These are phyloP conservation scores for Ophiostoma quercus DNA, from an alignment of 2,329 filamentous ascomycete species.

Conservation along the genomic window DNA sequence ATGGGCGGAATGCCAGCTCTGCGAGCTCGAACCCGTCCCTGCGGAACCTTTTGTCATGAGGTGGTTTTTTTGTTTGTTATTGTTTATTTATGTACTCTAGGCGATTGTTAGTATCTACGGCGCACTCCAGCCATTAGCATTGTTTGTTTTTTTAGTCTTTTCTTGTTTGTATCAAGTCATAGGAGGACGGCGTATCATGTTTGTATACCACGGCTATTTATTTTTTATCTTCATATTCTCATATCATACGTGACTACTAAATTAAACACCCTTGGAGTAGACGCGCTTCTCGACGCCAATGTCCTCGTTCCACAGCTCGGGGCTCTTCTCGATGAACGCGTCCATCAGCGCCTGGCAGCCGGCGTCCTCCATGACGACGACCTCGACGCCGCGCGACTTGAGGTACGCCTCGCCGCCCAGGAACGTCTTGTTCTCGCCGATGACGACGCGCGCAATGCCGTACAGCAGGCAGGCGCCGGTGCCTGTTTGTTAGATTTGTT, in stretches of 20 bases:
- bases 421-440: constrained; percentile 73
- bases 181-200: not conserved
- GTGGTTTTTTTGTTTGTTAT: constrained; percentile 2
- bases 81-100: not conserved
- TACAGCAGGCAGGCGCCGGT: constrained; percentile 73
- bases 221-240: too few relatives aligned
- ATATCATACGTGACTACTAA: not conserved
- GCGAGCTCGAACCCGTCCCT: constrained; percentile 73
- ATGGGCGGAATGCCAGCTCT: constrained; percentile 51
- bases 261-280: constrained; percentile 35
- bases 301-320: constrained; percentile 63
- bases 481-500: constrained; percentile 30
- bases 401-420: constrained; percentile 68
- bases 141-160: constrained; percentile 5
- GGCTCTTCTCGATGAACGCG: constrained; percentile 66
- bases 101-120: not conserved
- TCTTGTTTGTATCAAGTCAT: not conserved
- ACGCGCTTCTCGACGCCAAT: constrained; percentile 47
- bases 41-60: constrained; percentile 63
- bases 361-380: constrained; percentile 62
- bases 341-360: constrained; percentile 66
- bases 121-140: not conserved
- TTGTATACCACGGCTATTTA: not conserved
- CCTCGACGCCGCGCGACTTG: constrained; percentile 61
- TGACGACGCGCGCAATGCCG: constrained; percentile 66